Evolutionary conservation across 176 grass and related monocot genomes (phyloP).

Genomic region (Cenchrus americanus): DNA sequence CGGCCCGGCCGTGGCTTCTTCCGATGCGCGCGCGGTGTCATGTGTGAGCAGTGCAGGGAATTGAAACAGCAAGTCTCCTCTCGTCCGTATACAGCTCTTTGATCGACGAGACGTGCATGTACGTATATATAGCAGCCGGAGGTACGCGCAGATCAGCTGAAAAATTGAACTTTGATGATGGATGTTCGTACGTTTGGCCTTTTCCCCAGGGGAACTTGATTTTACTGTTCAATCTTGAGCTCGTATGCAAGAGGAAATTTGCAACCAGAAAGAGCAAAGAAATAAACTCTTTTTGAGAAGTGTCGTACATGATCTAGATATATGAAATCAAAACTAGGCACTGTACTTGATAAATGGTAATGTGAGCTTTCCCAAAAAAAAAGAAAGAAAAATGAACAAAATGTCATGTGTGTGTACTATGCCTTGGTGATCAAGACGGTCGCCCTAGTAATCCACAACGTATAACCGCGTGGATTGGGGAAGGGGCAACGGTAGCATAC

Average conservation of each 20-base stretch:
- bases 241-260: too few relatives aligned
- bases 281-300: too few relatives aligned
- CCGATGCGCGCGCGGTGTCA: not conserved
- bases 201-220: too few relatives aligned
- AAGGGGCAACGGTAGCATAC: not conserved
- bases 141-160: not conserved
- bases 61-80: not conserved
- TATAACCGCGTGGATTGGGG: constrained; percentile 35
- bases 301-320: too few relatives aligned
- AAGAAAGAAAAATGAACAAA: too few relatives aligned
- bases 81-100: not conserved
- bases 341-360: not conserved
- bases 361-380: too few relatives aligned
- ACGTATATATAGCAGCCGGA: not conserved
- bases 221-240: too few relatives aligned
- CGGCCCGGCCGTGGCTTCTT: not conserved
- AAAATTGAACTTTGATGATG: not conserved
- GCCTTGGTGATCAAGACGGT: constrained; percentile 12
- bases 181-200: not conserved
- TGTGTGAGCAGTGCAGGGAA: not conserved
- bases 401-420: not conserved
- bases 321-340: too few relatives aligned
- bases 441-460: not conserved
- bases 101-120: not conserved
- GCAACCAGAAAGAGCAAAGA: too few relatives aligned